These are phyloP conservation scores for Volvox reticuliferus DNA, from an alignment of 139 green algal genomes.

Conservation along the genomic window DNA sequence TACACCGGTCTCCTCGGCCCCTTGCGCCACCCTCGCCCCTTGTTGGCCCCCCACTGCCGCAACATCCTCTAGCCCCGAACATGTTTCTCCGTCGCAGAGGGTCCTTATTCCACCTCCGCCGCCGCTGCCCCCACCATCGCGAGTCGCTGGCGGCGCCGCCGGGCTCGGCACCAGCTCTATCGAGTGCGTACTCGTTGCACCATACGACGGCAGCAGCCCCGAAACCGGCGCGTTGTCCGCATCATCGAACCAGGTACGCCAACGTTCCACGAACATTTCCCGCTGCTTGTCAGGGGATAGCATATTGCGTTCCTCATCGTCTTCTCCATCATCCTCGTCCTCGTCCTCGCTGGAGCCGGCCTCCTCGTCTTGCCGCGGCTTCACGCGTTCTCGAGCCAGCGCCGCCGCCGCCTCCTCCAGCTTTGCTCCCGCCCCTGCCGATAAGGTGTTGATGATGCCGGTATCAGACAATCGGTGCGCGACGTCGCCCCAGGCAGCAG, in stretches of 20 bases:
- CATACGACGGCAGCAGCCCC: not conserved
- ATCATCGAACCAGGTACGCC: slow-evolving; percentile 33
- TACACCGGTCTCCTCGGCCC: not conserved
- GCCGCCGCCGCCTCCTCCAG: slow-evolving; percentile 9
- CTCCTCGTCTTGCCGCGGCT: no score
- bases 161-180: not conserved
- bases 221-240: not conserved
- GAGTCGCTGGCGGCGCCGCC: not conserved
- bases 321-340: not conserved
- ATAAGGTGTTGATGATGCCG: not conserved
- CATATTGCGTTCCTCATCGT: not conserved
- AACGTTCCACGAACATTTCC: slow-evolving; percentile 7
- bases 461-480: not conserved
- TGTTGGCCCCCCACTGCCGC: not conserved
- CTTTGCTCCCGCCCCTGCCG: not conserved
- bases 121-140: not conserved
- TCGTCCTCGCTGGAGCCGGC: not conserved
- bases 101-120: not conserved
- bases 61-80: not conserved
- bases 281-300: not conserved
- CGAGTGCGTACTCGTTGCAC: not conserved
- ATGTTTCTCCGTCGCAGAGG: not conserved
- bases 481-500: no score
- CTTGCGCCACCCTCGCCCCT: not conserved
- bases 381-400: not conserved